phyloP scores from a whole-genome alignment of 495 filamentous ascomycete species.

The Trichoderma parareesei region DNA sequence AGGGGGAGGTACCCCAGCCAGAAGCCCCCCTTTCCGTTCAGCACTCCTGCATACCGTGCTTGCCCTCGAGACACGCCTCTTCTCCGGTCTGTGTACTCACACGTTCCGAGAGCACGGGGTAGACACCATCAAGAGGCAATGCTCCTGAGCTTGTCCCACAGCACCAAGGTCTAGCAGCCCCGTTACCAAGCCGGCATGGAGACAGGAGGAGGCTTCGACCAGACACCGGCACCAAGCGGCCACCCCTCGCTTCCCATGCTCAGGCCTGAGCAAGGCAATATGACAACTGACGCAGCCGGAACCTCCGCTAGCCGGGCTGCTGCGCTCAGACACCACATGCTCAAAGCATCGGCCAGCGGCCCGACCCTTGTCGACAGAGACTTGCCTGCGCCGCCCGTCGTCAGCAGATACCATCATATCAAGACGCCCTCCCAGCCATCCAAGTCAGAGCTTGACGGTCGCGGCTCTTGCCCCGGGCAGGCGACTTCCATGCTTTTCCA shows the following conservation, averaged over 20 bases:
- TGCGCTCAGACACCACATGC: not conserved
- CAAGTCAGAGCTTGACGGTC: not conserved
- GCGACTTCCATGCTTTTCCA: not conserved
- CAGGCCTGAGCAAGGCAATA: not conserved
- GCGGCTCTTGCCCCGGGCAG: not conserved
- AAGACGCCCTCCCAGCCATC: not conserved
- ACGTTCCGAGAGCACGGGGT: not conserved
- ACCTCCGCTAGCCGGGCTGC: not conserved
- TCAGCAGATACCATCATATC: not conserved
- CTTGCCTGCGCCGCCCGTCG: not conserved
- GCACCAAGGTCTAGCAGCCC: constrained; percentile 2
- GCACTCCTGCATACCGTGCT: not conserved
- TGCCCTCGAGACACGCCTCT: not conserved
- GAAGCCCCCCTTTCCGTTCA: not conserved
- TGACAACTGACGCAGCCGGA: not conserved
- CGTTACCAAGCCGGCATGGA: not conserved
- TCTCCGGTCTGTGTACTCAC: not conserved
- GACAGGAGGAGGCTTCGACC: not conserved
- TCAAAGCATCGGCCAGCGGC: not conserved
- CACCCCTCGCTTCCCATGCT: not conserved
- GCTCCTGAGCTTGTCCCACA: not conserved
- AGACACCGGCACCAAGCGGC: not conserved
- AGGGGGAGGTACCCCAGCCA: not conserved
- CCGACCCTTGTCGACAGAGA: constrained; percentile 1
- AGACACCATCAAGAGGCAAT: not conserved